phyloP scores from a whole-genome alignment of 208 protist species.

The Trypanosomatidae sp. region DNA sequence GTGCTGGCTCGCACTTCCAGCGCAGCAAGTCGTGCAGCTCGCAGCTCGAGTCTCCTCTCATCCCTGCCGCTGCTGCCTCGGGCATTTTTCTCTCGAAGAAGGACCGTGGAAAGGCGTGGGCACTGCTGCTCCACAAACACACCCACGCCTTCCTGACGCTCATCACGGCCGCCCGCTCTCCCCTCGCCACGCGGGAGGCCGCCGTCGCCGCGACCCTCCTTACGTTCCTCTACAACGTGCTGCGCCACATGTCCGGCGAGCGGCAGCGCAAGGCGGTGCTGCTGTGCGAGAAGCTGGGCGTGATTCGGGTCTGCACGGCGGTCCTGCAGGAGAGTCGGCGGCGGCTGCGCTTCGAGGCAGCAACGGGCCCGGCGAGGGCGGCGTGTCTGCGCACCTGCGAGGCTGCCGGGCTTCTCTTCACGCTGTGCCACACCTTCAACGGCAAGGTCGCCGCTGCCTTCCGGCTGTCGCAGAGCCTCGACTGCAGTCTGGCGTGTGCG shows the following conservation, averaged over 20 bases:
- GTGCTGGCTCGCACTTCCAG: not conserved
- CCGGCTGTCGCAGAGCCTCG: conserved; percentile 39
- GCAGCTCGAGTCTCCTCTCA: not conserved
- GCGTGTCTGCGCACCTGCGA: conserved; percentile 33
- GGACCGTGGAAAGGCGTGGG: conserved; percentile 42
- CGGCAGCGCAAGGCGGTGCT: conserved; percentile 40
- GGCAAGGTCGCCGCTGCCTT: conserved; percentile 31
- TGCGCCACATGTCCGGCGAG: conserved; percentile 36
- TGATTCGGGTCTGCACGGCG: conserved; percentile 38
- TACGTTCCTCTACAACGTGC: conserved; percentile 73
- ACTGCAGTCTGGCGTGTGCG: conserved; percentile 19
- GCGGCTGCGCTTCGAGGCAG: conserved; percentile 12
- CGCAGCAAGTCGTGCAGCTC: conserved; percentile 22
- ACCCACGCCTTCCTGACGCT: conserved; percentile 48
- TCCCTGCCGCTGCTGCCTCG: conserved; percentile 3
- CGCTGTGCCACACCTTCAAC: conserved; percentile 32
- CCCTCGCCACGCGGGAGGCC: conserved; percentile 33
- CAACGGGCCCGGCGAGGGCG: not conserved
- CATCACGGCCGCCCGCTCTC: conserved; percentile 40
- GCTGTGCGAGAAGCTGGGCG: conserved; percentile 47
- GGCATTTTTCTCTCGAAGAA: conserved; percentile 19
- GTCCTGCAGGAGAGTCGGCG: conserved; percentile 36
- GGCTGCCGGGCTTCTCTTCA: conserved; percentile 41
- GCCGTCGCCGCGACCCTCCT: conserved; percentile 42
- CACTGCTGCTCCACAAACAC: conserved; percentile 50